Evolutionary conservation across 1,284 basidiomycete genomes (phyloP), one percentile per base, ranked within the genome.

Genomic region (Trichosporon inkin): DNA sequence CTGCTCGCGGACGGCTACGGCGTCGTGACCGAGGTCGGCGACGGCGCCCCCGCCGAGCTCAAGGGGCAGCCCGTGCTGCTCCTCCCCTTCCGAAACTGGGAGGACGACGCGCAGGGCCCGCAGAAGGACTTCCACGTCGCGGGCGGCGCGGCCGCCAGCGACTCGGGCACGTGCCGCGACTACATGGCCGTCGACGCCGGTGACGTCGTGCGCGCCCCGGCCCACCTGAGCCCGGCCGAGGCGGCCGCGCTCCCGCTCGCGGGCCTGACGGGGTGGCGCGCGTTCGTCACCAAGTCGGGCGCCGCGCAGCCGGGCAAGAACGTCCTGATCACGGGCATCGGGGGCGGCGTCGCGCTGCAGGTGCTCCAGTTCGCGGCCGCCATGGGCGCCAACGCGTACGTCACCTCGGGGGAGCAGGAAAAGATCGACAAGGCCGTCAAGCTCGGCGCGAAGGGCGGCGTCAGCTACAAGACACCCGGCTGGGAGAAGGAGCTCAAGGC

Each of bases 401-500:
- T 64, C 13, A 53, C 59, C 28, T 59, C 57, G 0, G 54, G 59
- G 6, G 32, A 16, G 10, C 37, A 55, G 34, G 62, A 61, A n/a
- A 64, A 64, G 59, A 51, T 64, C 14, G 36, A 32, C 8, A 52
- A 54, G 32, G 62, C 62, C 6, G 24, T 49, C 37, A 36, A 49
- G 51, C 54, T 64, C 32, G 62, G 62, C 34, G 62, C 62, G 7
- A 58, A 58, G 56, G 62, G 60, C 38, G 62, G 62, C 10, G 55
- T 64, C 3, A 41, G 11, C 36, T 64, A 64, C 59, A 64, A 61
- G 52, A 56, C 41, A 7, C 55, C 47, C 6, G 35, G 49, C 11
- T 64, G 62, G 62, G 62, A 64, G 28, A 64, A 64, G 60, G 57
- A 64, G 20, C 62, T 64, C 59, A 64, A 64, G 57, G 55, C 54